Base-by-base conservation (phyloP, 148 eudicot species). In the Limonium bicolor region DNA sequence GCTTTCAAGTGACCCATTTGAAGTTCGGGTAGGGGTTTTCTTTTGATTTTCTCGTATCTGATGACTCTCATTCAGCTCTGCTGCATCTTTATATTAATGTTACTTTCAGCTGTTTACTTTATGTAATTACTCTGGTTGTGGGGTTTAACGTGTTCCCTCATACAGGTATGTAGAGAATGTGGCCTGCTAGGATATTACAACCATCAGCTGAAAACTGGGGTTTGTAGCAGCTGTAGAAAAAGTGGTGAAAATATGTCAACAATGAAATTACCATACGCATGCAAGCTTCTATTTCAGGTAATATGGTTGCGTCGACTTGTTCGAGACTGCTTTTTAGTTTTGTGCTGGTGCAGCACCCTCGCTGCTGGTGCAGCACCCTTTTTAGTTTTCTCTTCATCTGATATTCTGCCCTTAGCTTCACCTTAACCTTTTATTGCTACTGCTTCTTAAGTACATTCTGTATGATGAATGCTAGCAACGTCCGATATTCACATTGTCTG, bases 281-380 rank as follows among this genome's bases (percentile, higher is more conserved):
- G 97, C 85, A 90, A 90, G 65, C 77, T 90, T 31, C 66, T 90
- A 31, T 64, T 90, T 53, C 96, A 87, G 95, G 95, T 78, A 70
- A 48, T 5, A 9, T n/a, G n/a, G n/a, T n/a, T n/a, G n/a, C n/a
- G n/a, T n/a, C n/a, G n/a, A n/a, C n/a, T n/a, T n/a, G n/a, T n/a
- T n/a, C n/a, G n/a, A n/a, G 2, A 14, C 16, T 35, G 13, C 17
- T n/a, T 5, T 19, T 4, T 1, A 36, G 14, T 36, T 7, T 4
- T 7, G 19, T 18, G 11, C 2, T 9, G 21, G 4, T 15, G 5
- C 22, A 8, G 2, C 0, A 37, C 7, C 2, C 1, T 37, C 12
- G 41, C 17, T 36, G n/a, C 0, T 36, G 1, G 6, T 4, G 10
- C 16, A 36, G 10, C 9, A 36, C 15, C 17, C 19, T 2, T 11